Conservation (phyloP, 2,329 filamentous ascomycete genomes). For the Stromatinia cepivora region DNA sequence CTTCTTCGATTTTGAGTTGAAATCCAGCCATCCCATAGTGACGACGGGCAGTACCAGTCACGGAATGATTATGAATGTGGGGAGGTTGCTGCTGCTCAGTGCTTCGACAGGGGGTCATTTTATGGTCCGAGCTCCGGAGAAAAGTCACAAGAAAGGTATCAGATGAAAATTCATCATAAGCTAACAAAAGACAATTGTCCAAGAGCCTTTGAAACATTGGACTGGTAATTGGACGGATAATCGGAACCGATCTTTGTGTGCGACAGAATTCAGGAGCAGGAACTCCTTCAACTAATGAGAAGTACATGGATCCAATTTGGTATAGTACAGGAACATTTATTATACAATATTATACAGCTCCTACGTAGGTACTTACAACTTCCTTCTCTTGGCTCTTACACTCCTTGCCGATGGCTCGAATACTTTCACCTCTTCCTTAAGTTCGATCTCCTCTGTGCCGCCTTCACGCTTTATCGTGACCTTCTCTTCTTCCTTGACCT, state of each 20-base stretch:
- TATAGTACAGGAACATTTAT: neutral
- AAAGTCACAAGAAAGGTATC: conserved; percentile 8
- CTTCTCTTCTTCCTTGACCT: conserved; percentile 23
- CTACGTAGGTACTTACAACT: conserved; percentile 16
- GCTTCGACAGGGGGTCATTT: conserved; percentile 13
- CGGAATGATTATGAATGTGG: conserved; percentile 7
- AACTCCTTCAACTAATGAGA: neutral
- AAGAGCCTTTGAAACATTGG: neutral
- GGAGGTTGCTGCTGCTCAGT: conserved; percentile 5
- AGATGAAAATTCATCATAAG: neutral
- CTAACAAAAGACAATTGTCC: neutral
- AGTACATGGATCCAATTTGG: neutral
- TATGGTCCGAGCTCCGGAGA: conserved; percentile 16
- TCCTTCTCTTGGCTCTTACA: conserved; percentile 36
- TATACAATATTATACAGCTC: conserved; percentile 10
- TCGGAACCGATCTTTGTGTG: neutral
- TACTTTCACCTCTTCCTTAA: conserved; percentile 29
- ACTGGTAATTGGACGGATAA: neutral
- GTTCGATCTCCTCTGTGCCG: conserved; percentile 15
- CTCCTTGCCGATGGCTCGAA: conserved; percentile 32
- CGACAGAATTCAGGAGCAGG: neutral
- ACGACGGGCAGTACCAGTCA: conserved; percentile 21
- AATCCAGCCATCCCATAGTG: conserved; percentile 52
- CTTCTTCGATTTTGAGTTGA: conserved; percentile 43
- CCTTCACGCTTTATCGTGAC: conserved; percentile 1